phyloP scores from a whole-genome alignment of 805 yeast genomes.

The Lipomyces spencermartinsiae region DNA sequence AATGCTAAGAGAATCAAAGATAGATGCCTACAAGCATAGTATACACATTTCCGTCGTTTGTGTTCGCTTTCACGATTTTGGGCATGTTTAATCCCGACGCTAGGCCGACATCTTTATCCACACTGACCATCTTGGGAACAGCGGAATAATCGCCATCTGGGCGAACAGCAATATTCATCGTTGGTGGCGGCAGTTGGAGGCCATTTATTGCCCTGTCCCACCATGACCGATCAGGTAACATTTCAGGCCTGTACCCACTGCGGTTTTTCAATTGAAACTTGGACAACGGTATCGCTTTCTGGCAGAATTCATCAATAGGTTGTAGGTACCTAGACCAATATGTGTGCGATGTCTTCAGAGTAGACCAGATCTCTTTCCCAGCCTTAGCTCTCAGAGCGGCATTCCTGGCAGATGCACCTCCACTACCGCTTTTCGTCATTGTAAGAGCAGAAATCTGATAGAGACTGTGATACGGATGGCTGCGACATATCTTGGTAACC shows the following conservation, averaged over 20 bases:
- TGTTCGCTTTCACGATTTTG: slow-evolving; percentile 64
- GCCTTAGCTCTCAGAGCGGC: slow-evolving; percentile 57
- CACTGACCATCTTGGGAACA: slow-evolving; percentile 55
- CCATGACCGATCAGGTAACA: slow-evolving; percentile 53
- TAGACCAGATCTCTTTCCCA: slow-evolving; percentile 57
- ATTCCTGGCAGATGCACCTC: slow-evolving; percentile 45
- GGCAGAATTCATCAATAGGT: slow-evolving; percentile 60
- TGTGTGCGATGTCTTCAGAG: slow-evolving; percentile 45
- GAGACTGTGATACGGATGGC: slow-evolving; percentile 76
- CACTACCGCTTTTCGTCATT: slow-evolving; percentile 10
- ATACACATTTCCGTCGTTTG: slow-evolving; percentile 65
- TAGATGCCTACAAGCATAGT: slow-evolving; percentile 57
- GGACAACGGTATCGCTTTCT: slow-evolving; percentile 50
- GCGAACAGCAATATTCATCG: slow-evolving; percentile 55
- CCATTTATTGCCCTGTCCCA: slow-evolving; percentile 62
- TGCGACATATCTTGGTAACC: slow-evolving; percentile 54
- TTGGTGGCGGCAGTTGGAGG: slow-evolving; percentile 69
- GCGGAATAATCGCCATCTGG: slow-evolving; percentile 52
- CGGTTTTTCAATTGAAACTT: slow-evolving; percentile 19
- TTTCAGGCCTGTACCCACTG: slow-evolving; percentile 31
- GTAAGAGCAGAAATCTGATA: slow-evolving; percentile 50
- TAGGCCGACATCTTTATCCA: slow-evolving; percentile 58
- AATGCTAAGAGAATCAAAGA: not conserved
- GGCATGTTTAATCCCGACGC: slow-evolving; percentile 93
- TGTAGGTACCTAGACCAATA: slow-evolving; percentile 47